Evolutionary conservation across 129 eudicot species (phyloP).

Genomic region (Deinandra increscens): DNA sequence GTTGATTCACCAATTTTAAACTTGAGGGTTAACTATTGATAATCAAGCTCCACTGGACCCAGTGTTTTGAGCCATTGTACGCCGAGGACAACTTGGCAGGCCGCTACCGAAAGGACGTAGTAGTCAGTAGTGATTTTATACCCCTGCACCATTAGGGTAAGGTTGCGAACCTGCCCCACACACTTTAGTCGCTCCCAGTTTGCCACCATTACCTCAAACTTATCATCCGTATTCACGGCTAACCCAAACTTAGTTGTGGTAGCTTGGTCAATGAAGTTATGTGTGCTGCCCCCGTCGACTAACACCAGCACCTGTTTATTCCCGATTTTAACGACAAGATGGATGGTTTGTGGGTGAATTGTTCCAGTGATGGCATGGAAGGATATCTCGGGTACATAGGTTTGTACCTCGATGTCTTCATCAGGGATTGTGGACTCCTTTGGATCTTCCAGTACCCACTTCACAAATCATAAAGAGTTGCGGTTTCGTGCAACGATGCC

Average conservation of each 20-base stretch:
- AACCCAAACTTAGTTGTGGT: not conserved
- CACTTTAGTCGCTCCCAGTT: not conserved
- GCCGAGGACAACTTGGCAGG: not conserved
- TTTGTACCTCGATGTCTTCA: too few species aligned
- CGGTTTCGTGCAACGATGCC: too few species aligned
- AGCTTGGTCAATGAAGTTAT: slow-evolving; percentile 3
- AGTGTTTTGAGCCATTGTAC: slow-evolving; percentile 11
- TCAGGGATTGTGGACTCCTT: too few species aligned
- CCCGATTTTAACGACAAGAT: too few species aligned
- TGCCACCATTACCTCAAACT: not conserved
- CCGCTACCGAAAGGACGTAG: not conserved
- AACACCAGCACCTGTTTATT: not conserved
- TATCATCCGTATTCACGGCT: not conserved
- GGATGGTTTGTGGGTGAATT: too few species aligned
- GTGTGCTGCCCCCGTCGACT: not conserved
- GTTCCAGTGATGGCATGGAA: too few species aligned
- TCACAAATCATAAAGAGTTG: too few species aligned
- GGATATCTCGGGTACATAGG: too few species aligned
- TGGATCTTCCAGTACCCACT: too few species aligned
- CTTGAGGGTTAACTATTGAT: not conserved
- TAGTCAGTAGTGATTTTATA: not conserved
- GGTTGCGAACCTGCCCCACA: not conserved
- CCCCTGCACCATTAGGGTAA: not conserved
- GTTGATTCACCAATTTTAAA: not conserved
- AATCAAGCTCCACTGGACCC: not conserved